Conservation (phyloP, 495 filamentous ascomycete genomes). For the Penicillium lividum region DNA sequence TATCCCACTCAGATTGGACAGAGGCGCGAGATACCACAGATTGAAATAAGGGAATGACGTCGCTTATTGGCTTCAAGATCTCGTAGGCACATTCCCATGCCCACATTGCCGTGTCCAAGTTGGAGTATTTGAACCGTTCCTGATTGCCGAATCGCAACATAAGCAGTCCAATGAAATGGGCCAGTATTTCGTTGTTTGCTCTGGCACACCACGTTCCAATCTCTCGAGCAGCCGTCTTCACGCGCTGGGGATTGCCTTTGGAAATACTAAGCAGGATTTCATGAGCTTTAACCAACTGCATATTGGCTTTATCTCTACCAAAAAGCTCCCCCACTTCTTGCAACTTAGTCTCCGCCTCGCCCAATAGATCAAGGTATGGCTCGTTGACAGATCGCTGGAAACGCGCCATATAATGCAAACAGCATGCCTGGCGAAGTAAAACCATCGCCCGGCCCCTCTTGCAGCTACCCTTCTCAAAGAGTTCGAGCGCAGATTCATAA, state of each 20-base stretch:
- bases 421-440: conserved; percentile 28
- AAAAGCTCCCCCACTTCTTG: conserved; percentile 19
- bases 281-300: conserved; percentile 22
- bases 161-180: conserved; percentile 18
- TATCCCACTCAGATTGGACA: conserved; percentile 23
- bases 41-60: conserved; percentile 22
- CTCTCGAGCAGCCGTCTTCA: conserved; percentile 17
- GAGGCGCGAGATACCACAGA: conserved; percentile 16
- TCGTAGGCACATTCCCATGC: conserved; percentile 24
- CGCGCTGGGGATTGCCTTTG: conserved; percentile 9
- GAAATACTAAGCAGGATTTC: conserved; percentile 24
- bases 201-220: conserved; percentile 26
- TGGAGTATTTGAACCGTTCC: conserved; percentile 22
- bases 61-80: conserved; percentile 10
- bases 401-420: conserved; percentile 19
- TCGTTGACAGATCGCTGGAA: conserved; percentile 4
- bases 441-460: conserved; percentile 23
- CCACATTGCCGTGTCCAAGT: conserved; percentile 15
- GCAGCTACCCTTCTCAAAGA: conserved; percentile 18
- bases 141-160: conserved; percentile 17
- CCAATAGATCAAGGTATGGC: conserved; percentile 9
- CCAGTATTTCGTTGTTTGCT: conserved; percentile 20
- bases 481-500: conserved; percentile 17
- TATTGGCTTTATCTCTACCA: conserved; percentile 24
- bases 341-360: conserved; percentile 15